These are phyloP conservation scores for Zygosaccharomyces lentus DNA, from an alignment of 805 yeast genomes.

Conservation along the genomic window DNA sequence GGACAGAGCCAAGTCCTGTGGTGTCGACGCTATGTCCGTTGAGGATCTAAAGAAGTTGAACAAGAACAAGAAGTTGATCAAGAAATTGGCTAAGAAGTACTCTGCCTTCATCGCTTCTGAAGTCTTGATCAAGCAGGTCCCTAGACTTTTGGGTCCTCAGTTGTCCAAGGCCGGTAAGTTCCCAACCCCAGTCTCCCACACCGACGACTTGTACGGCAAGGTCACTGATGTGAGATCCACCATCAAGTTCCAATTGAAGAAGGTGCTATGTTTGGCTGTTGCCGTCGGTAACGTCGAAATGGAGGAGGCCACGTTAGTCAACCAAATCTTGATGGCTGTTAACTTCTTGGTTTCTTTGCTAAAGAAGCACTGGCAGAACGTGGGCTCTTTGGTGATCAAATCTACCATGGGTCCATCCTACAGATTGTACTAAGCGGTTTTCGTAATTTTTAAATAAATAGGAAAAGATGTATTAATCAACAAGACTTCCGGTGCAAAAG, in stretches of 20 bases:
- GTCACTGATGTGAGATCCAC: conserved; percentile 97
- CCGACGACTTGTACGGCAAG: conserved; percentile 95
- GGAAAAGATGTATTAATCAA: neutral
- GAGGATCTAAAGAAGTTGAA: conserved; percentile 99
- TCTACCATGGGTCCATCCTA: conserved; percentile 99
- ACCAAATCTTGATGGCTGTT: conserved; percentile 97
- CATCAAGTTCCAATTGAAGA: conserved; percentile 99
- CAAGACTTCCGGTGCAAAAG: conserved; percentile 2
- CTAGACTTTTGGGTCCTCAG: conserved; percentile 99
- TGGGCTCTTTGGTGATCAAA: conserved; percentile 98
- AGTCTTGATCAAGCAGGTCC: conserved; percentile 98
- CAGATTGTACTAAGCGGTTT: conserved; percentile 85
- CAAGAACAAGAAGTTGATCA: conserved; percentile 99
- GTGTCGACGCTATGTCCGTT: conserved; percentile 99
- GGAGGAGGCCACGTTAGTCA: conserved; percentile 93
- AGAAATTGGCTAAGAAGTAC: conserved; percentile 99
- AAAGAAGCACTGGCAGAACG: conserved; percentile 99
- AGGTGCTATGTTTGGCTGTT: conserved; percentile 98
- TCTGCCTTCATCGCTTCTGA: conserved; percentile 99
- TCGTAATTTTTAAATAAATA: neutral
- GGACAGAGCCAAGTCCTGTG: conserved; percentile 99
- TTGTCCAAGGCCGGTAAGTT: conserved; percentile 99
- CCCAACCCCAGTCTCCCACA: conserved; percentile 99
- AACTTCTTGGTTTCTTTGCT: conserved; percentile 98
- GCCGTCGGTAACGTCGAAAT: conserved; percentile 99